Evolutionary conservation across 2,329 filamentous ascomycete genomes (phyloP).

Genomic region (Colletotrichum sp.): DNA sequence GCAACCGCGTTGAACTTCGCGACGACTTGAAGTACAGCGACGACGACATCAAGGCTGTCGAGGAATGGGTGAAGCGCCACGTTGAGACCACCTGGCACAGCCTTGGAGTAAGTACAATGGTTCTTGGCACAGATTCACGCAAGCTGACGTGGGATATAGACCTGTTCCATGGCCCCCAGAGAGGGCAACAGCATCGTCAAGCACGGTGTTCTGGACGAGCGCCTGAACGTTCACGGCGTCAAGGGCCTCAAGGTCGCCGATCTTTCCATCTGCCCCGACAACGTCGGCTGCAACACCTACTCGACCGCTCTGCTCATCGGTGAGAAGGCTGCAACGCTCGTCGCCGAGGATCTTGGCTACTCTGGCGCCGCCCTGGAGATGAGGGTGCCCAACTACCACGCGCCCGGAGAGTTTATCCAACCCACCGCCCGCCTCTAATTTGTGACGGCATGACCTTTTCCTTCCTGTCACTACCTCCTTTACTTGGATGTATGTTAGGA

Average conservation of each 20-base stretch:
- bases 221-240: slow-evolving; percentile 79
- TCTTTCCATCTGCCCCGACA: slow-evolving; percentile 78
- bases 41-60: slow-evolving; percentile 67
- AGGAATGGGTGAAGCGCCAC: slow-evolving; percentile 74
- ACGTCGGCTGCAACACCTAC: slow-evolving; percentile 74
- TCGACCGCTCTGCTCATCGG: slow-evolving; percentile 76
- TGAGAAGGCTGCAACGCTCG: slow-evolving; percentile 74
- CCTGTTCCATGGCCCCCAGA: slow-evolving; percentile 77
- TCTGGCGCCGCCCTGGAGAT: slow-evolving; percentile 76
- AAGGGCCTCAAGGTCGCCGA: slow-evolving; percentile 80
- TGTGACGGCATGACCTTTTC: neutral
- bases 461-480: neutral
- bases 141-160: slow-evolving; percentile 37
- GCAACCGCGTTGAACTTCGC: slow-evolving; percentile 64
- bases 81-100: slow-evolving; percentile 79
- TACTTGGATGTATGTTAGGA: neutral
- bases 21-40: slow-evolving; percentile 71
- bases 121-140: neutral
- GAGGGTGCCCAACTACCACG: slow-evolving; percentile 72
- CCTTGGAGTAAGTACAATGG: slow-evolving; percentile 47
- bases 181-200: slow-evolving; percentile 83
- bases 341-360: slow-evolving; percentile 77
- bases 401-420: slow-evolving; percentile 49
- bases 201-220: slow-evolving; percentile 78
- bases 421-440: slow-evolving; percentile 45